phyloP scores from a whole-genome alignment of 345 rosid species.

The Eucalyptus coolabah region DNA sequence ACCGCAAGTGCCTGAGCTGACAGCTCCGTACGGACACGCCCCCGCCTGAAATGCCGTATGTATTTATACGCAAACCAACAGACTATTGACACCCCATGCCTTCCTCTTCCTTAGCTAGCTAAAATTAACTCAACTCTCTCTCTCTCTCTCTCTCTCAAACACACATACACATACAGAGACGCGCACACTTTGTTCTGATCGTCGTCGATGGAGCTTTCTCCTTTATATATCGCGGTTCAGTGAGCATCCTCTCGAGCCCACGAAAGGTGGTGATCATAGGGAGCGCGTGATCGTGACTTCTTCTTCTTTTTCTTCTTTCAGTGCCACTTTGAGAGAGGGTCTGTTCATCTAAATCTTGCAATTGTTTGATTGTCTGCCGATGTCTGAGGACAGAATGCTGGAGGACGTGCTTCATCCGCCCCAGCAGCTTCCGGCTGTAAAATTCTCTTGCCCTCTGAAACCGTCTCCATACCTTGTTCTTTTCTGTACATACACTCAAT shows the following conservation, averaged over 20 bases:
- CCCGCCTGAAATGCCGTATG: not conserved
- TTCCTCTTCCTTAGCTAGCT: conserved; percentile 17
- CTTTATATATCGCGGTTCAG: not conserved
- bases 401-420: not conserved
- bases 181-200: not conserved
- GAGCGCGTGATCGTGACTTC: not conserved
- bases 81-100: conserved; percentile 20
- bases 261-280: not conserved
- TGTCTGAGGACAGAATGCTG: not conserved
- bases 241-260: not conserved
- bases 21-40: conserved; percentile 1
- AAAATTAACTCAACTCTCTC: not conserved
- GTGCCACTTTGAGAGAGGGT: not conserved
- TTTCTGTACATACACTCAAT: not conserved
- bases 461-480: not conserved
- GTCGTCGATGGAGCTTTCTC: not conserved
- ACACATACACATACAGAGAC: not conserved
- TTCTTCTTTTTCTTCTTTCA: not conserved
- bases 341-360: not conserved
- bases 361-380: not conserved
- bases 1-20: not conserved
- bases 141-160: not conserved
- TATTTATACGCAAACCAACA: conserved; percentile 3
- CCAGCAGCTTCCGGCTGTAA: not conserved
- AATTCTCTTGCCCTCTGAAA: not conserved